These are phyloP conservation scores for Dentipellis fragilis DNA, from an alignment of 768 basidiomycete genomes.

Conservation along the genomic window DNA sequence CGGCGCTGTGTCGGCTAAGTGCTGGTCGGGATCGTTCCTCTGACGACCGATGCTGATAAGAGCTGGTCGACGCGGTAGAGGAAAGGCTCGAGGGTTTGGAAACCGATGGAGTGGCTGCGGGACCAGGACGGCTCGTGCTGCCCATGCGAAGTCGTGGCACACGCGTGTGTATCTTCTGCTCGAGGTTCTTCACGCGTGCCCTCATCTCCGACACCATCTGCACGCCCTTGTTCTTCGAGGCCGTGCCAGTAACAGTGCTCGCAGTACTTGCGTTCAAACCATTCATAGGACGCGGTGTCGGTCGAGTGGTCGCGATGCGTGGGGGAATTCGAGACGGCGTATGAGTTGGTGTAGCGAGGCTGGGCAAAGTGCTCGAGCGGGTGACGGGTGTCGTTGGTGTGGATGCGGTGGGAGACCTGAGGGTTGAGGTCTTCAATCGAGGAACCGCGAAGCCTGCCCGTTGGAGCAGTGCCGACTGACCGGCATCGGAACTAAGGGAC, in stretches of 20 bases:
- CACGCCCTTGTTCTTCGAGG: conserved; percentile 70
- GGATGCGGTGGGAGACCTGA: conserved; percentile 12
- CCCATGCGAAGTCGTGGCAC: conserved; percentile 80
- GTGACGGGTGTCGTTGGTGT: conserved; percentile 33
- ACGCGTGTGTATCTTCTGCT: conserved; percentile 81
- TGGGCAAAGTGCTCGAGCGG: conserved; percentile 44
- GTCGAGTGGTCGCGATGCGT: conserved; percentile 30
- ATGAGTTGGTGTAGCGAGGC: conserved; percentile 36
- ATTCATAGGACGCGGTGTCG: conserved; percentile 17
- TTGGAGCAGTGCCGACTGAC: conserved; percentile 39
- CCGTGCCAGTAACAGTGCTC: conserved; percentile 26
- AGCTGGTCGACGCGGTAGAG: conserved; percentile 1
- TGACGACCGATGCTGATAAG: conserved; percentile 18
- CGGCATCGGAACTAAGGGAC: conserved; percentile 19
- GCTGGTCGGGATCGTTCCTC: conserved; percentile 20
- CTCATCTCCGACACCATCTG: conserved; percentile 94
- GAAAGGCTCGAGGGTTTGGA: conserved; percentile 11
- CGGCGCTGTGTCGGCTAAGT: conserved; percentile 17
- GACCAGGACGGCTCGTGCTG: conserved; percentile 49
- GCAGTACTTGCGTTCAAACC: conserved; percentile 26
- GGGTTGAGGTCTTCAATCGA: conserved; percentile 28
- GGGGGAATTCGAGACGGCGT: conserved; percentile 27
- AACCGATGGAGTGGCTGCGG: conserved; percentile 13
- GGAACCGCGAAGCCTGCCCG: conserved; percentile 37
- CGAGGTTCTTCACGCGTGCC: conserved; percentile 63